Base-by-base conservation (phyloP, 73 alveolate genomes). In the Paramecium biaurelia region DNA sequence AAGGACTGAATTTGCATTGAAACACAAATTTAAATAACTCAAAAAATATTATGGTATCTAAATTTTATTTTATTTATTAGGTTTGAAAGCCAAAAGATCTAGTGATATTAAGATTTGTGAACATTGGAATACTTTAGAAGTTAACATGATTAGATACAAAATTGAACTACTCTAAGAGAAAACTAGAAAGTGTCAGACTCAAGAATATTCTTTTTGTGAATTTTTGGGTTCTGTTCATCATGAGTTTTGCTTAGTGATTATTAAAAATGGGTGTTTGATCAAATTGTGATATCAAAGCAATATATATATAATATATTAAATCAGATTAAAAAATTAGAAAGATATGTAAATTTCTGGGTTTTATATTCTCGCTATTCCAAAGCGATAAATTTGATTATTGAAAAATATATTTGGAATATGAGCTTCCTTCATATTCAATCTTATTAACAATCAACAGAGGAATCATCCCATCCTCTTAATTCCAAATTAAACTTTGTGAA, bases 361-460 rank as follows among this genome's bases (percentile, higher is more conserved):
- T 35, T 30, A 38, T 35, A 43, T 35, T n/a, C 68, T 53, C 30
- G 68, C 68, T 18, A 53, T 53, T 53, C 30, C 32, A 53, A 53
- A 53, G 68, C 26, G 26, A 53, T 53, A 53, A 53, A 53, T 53
- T 53, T 53, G 68, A 53, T 53, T 53, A 53, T 53, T 53, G 68
- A 53, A 43, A n/a, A 74, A 32, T 9, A 63, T 63, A 63, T 63
- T 63, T 11, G 12, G 84, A 63, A 63, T 63, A 63, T 63, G 84
- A 63, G 84, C 84, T 63, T 63, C 43, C 84, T 63, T 63, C 84
- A 63, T 63, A 63, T 63, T 63, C 84, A 63, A 63, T 63, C 84
- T 63, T 63, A 63, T 63, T 32, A 63, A 63, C 45, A 63, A 63
- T 63, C 84, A 24, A 63, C 84, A 3, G 84, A 63, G 24, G 84